Percentiles rank a stretch among this genome's conserved stretches.
These are phyloP conservation scores for Jackrogersella multiformis DNA, from an alignment of 495 filamentous ascomycete species.

Conservation along the genomic window DNA sequence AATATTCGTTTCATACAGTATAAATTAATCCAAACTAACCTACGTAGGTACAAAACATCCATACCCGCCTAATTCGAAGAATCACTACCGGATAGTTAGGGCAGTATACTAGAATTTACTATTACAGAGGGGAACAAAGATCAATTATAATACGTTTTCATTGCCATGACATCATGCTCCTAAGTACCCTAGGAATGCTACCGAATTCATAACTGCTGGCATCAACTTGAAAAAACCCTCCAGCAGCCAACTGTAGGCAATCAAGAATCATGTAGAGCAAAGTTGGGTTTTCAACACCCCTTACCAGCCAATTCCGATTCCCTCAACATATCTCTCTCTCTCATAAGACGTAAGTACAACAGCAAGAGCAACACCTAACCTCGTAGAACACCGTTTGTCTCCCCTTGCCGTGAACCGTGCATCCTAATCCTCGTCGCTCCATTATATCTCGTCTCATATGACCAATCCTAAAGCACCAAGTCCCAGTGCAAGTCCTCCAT, in stretches of 20 bases:
- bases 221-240: slow-evolving; percentile 18
- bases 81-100: no score
- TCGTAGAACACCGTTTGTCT: slow-evolving; percentile 33
- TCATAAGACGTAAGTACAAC: slow-evolving; percentile 11
- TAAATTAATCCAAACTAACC: neutral
- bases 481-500: neutral
- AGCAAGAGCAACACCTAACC: slow-evolving; percentile 13
- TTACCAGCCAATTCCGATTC: slow-evolving; percentile 18
- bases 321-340: slow-evolving; percentile 14
- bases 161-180: slow-evolving; percentile 39
- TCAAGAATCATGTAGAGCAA: slow-evolving; percentile 32
- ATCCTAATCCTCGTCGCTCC: slow-evolving; percentile 15
- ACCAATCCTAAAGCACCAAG: neutral
- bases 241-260: slow-evolving; percentile 17
- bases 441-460: slow-evolving; percentile 15
- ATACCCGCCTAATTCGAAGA: no score
- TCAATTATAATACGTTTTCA: slow-evolving; percentile 32
- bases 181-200: slow-evolving; percentile 34
- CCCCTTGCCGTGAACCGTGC: slow-evolving; percentile 25
- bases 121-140: neutral
- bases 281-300: slow-evolving; percentile 22
- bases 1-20: no score
- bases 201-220: slow-evolving; percentile 29
- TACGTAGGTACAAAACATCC: neutral
- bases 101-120: no score